These are phyloP conservation scores for Solanum megistacrolobum DNA, from an alignment of 257 asterid species.

Conservation along the genomic window DNA sequence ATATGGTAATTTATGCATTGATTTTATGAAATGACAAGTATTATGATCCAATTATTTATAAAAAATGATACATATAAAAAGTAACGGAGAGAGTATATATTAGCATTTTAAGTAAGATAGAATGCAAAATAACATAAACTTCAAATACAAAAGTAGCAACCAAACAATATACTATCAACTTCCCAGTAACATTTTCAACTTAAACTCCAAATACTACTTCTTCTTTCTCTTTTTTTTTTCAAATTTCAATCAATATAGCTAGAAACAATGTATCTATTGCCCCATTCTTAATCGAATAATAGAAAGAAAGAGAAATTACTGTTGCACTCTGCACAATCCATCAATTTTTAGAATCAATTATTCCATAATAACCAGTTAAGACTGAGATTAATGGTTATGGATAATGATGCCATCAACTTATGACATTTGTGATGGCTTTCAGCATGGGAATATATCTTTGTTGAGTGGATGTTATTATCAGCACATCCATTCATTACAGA, in stretches of 20 bases:
- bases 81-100: not conserved
- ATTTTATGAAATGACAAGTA: no score
- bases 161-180: not conserved
- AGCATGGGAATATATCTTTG: conserved; percentile 2
- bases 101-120: not conserved
- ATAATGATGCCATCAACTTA: conserved; percentile 11
- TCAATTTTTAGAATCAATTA: conserved; percentile 15
- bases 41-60: no score
- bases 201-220: not conserved
- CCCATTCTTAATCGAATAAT: not conserved
- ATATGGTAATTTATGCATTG: no score
- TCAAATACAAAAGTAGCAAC: not conserved
- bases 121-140: not conserved
- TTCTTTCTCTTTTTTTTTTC: not conserved
- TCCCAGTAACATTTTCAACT: not conserved
- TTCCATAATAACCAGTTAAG: conserved; percentile 18
- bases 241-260: not conserved
- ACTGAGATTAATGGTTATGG: conserved; percentile 17
- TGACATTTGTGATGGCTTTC: not conserved
- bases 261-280: not conserved
- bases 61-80: not conserved
- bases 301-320: not conserved
- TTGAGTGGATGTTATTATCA: not conserved
- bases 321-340: conserved; percentile 7
- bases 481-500: not conserved